phyloP scores from a whole-genome alignment of 306 rosid species.

The Medicago arabica region DNA sequence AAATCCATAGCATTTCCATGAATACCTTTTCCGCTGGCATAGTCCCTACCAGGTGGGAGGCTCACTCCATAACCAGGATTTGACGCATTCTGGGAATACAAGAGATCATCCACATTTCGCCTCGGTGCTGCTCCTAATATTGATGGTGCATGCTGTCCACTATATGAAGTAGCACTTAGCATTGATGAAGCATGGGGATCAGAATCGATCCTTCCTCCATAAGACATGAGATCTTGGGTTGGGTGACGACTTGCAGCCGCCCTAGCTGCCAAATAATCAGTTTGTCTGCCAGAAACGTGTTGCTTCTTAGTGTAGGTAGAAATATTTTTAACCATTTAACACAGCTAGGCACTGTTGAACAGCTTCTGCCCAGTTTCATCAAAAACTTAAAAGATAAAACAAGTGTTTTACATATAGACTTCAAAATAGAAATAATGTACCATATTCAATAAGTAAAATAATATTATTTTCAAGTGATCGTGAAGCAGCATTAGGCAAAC shows the following conservation, averaged over 20 bases:
- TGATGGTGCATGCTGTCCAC: conserved; percentile 86
- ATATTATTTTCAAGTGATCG: conserved; percentile 34
- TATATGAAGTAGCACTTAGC: conserved; percentile 80
- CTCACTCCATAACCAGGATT: conserved; percentile 99
- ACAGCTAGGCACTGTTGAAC: conserved; percentile 61
- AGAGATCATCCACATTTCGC: conserved; percentile 81
- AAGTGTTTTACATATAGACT: conserved; percentile 33
- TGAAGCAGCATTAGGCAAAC: conserved; percentile 30
- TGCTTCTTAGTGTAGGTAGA: conserved; percentile 86
- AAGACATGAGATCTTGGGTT: conserved; percentile 82
- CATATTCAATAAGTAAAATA: conserved; percentile 36
- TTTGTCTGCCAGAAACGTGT: conserved; percentile 98
- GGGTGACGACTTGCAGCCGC: conserved; percentile 87
- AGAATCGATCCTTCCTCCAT: conserved; percentile 90
- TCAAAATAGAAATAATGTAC: conserved; percentile 40
- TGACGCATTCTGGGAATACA: conserved; percentile 79
- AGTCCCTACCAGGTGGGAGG: conserved; percentile 98
- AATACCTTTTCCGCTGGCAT: conserved; percentile 86
- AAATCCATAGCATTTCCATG: conserved; percentile 77
- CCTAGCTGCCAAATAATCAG: conserved; percentile 95
- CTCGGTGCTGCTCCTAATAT: conserved; percentile 96
- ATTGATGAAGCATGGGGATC: conserved; percentile 82
- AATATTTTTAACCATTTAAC: conserved; percentile 69
- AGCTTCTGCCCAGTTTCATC: conserved; percentile 52
- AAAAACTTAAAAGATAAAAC: conserved; percentile 45